These are phyloP conservation scores for Halophytophthora polymorphica DNA, from an alignment of 352 stramenopile species.

Conservation along the genomic window DNA sequence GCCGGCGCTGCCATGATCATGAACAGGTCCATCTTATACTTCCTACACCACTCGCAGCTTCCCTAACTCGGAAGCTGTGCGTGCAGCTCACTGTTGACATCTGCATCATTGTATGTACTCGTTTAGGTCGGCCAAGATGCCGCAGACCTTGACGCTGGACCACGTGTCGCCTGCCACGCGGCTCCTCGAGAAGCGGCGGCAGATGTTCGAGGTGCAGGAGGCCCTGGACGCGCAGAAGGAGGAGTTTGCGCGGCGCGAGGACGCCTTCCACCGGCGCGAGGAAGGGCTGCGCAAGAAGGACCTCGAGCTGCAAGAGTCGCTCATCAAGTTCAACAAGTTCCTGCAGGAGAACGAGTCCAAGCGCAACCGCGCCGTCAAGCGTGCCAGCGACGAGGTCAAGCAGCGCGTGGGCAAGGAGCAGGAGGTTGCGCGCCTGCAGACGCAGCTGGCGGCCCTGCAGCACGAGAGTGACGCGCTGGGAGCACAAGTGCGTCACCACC, in stretches of 20 bases:
- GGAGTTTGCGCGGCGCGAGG: conserved; percentile 88
- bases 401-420: conserved; percentile 88
- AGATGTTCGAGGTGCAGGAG: conserved; percentile 96
- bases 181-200: conserved; percentile 91
- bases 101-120: too few relatives aligned
- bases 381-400: conserved; percentile 91
- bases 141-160: conserved; percentile 89
- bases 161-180: conserved; percentile 91
- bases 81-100: not conserved
- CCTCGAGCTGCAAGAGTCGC: conserved; percentile 91
- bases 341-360: conserved; percentile 94
- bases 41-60: not conserved
- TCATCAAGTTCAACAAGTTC: conserved; percentile 98
- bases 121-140: conserved; percentile 47
- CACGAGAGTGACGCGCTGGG: conserved; percentile 65
- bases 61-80: not conserved
- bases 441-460: conserved; percentile 64
- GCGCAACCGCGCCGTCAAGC: conserved; percentile 90
- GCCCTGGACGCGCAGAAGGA: conserved; percentile 93
- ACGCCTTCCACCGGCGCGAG: conserved; percentile 92
- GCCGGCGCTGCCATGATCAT: conserved; percentile 70
- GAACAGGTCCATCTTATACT: conserved; percentile 36
- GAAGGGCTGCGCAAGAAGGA: conserved; percentile 93
- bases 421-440: conserved; percentile 69
- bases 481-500: conserved; percentile 67